Conservation (phyloP, 176 grass and related monocot genomes). For the Aegilops bicornis region DNA sequence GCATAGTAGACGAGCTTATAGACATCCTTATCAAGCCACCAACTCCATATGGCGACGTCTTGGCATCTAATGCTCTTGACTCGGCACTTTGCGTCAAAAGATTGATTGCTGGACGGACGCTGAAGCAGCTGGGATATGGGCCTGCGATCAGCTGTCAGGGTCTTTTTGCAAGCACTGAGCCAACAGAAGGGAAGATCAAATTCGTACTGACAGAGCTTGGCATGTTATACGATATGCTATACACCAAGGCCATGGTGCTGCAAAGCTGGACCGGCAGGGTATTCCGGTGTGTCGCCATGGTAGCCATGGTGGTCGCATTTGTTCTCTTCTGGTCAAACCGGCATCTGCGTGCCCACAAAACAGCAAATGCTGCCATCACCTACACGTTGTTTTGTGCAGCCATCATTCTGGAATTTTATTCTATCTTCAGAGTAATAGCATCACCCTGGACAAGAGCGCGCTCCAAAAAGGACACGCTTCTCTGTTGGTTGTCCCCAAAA, state of each 20-base stretch:
- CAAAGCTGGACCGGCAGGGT: not conserved
- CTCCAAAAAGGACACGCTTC: too few relatives aligned
- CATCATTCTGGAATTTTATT: not conserved
- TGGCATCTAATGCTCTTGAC: not conserved
- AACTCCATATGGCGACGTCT: too few relatives aligned
- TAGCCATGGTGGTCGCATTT: not conserved
- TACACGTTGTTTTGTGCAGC: not conserved
- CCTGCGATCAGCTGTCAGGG: too few relatives aligned
- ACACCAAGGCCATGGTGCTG: constrained; percentile 3
- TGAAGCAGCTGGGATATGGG: not conserved
- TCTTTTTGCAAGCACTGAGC: too few relatives aligned
- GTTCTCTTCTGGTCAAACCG: not conserved
- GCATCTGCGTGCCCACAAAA: rapidly evolving
- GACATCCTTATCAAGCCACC: too few relatives aligned
- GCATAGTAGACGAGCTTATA: too few relatives aligned
- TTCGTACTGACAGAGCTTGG: not conserved
- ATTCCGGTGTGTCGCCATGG: not conserved
- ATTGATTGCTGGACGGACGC: not conserved
- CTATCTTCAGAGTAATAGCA: not conserved
- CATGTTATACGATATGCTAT: constrained; percentile 12
- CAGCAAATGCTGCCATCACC: not conserved
- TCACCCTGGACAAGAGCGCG: not conserved
- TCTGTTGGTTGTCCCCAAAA: not conserved
- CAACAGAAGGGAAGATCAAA: not conserved
- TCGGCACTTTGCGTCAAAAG: not conserved